Conservation (phyloP, 2,329 filamentous ascomycete genomes). For the Beauveria sp. region DNA sequence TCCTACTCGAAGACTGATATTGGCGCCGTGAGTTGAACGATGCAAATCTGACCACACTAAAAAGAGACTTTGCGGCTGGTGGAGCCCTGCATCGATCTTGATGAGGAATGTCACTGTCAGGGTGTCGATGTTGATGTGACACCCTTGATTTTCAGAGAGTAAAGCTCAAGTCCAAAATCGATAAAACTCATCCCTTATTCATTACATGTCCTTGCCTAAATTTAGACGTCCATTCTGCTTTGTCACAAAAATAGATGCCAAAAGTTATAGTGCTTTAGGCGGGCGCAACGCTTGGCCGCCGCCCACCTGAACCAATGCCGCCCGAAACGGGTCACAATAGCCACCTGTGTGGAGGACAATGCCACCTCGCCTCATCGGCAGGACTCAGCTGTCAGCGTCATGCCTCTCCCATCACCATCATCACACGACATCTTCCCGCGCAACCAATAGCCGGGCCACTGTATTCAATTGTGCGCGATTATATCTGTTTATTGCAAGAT, state of each 20-base stretch:
- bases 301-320: background rate
- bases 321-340: conserved; percentile 2
- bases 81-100: conserved; percentile 4
- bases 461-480: background rate
- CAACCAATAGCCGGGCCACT: background rate
- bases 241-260: background rate
- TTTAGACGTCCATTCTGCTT: too few species aligned
- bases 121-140: background rate
- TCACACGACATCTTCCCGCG: background rate
- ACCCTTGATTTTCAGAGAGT: background rate
- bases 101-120: background rate
- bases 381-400: background rate
- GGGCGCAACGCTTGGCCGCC: background rate
- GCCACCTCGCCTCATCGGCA: conserved; percentile 9
- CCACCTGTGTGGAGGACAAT: background rate
- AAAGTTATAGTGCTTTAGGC: background rate
- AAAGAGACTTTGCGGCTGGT: conserved; percentile 4
- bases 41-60: conserved; percentile 7
- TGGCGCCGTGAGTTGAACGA: background rate
- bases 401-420: conserved; percentile 4
- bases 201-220: too few species aligned
- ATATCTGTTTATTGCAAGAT: background rate
- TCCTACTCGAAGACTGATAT: background rate
- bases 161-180: background rate
- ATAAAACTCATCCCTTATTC: too few species aligned